A percentile compares a stretch with the other conserved stretches of the same genome.
Evolutionary conservation across 192 early-diverging fungal genomes (phyloP).

Genomic region (Jimgerdemannia flammicorona): DNA sequence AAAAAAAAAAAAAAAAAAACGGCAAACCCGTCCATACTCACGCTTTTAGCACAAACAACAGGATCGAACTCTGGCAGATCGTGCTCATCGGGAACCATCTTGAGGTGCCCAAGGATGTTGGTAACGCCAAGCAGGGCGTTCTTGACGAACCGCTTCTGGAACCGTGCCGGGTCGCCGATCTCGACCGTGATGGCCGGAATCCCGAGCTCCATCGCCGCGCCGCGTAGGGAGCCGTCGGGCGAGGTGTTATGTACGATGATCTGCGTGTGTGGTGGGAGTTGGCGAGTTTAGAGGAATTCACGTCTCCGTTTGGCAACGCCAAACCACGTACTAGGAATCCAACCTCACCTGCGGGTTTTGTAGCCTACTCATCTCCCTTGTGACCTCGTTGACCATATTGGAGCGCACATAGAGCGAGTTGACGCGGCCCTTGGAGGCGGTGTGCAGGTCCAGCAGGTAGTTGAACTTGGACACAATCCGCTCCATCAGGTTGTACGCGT

Average conservation of each 20-base stretch:
- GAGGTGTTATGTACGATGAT: conserved; percentile 66
- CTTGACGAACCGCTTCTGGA: conserved; percentile 82
- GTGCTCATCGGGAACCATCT: conserved; percentile 58
- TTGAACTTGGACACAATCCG: conserved; percentile 79
- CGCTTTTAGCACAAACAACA: conserved; percentile 56
- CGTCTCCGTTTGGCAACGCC: too few relatives aligned
- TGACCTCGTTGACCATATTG: conserved; percentile 75
- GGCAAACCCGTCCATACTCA: conserved; percentile 9
- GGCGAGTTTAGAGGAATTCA: too few relatives aligned
- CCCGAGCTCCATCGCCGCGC: conserved; percentile 68
- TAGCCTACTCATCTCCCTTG: conserved; percentile 72
- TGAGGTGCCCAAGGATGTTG: conserved; percentile 57
- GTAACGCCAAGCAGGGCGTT: conserved; percentile 54
- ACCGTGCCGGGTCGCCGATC: conserved; percentile 84
- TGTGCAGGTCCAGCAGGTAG: conserved; percentile 86
- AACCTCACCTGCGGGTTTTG: conserved; percentile 69
- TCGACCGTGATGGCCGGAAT: conserved; percentile 89
- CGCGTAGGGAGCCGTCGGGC: conserved; percentile 74
- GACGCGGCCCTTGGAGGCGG: conserved; percentile 77
- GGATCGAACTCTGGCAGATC: conserved; percentile 54
- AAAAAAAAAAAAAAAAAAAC: conserved; percentile 11
- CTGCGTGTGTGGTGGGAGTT: too few relatives aligned
- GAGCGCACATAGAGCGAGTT: conserved; percentile 88
- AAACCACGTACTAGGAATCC: too few relatives aligned
- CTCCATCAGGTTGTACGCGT: conserved; percentile 76